Conservation (phyloP, 2,329 filamentous ascomycete species). For the Penicillium hesseltinei region DNA sequence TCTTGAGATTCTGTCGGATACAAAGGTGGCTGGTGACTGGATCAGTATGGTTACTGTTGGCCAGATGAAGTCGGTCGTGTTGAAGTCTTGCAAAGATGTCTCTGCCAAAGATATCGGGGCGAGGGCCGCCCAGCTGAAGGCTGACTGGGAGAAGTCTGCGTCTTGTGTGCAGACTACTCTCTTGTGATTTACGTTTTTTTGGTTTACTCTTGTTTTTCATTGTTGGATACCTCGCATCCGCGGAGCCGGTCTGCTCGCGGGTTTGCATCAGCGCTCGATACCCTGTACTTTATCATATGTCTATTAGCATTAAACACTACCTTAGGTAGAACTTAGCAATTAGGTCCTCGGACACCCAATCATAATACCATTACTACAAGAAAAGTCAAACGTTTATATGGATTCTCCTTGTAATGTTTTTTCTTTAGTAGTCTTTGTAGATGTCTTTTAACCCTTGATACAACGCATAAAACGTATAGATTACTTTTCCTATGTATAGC, state of each 20-base stretch:
- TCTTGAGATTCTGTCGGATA: slow-evolving; percentile 47
- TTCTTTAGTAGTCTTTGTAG: background rate
- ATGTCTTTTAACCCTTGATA: background rate
- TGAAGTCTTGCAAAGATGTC: slow-evolving; percentile 42
- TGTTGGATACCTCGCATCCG: slow-evolving; percentile 24
- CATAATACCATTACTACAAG: slow-evolving; percentile 9
- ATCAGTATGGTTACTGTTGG: slow-evolving; percentile 49
- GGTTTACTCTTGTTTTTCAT: slow-evolving; percentile 13
- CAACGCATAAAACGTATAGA: no score
- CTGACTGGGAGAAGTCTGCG: slow-evolving; percentile 25
- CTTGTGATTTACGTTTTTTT: slow-evolving; percentile 8
- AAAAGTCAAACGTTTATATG: background rate
- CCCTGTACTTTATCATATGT: slow-evolving; percentile 24
- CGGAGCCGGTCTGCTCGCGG: slow-evolving; percentile 26
- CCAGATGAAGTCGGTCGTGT: slow-evolving; percentile 46
- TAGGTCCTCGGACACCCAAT: slow-evolving; percentile 20
- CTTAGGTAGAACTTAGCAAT: slow-evolving; percentile 13
- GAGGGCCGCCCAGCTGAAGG: slow-evolving; percentile 31
- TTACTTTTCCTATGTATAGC: background rate
- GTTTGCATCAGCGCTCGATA: slow-evolving; percentile 30
- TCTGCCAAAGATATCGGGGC: slow-evolving; percentile 37
- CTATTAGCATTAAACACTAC: slow-evolving; percentile 12
- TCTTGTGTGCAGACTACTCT: slow-evolving; percentile 12
- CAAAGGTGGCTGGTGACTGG: slow-evolving; percentile 51
- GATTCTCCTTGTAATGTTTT: background rate